Base-by-base conservation (phyloP, 371 early-diverging fungal genomes). In the Phascolomyces articulosus region DNA sequence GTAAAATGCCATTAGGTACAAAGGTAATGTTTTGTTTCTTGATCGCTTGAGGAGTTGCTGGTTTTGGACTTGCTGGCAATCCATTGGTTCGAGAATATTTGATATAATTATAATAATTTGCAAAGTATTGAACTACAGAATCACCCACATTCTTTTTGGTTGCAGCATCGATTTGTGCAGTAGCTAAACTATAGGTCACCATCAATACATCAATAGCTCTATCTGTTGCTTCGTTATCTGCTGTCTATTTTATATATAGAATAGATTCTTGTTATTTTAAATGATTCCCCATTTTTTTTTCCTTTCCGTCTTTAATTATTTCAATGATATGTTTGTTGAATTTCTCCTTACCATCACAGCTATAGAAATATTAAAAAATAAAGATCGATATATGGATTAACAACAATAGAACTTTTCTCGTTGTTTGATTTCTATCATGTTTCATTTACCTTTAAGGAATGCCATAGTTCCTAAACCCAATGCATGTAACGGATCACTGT, bases 121-220 rank as follows among this genome's bases (percentile, higher is more conserved):
- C 66, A 67, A 81, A 70, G 34, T 78, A 74, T 40, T 75, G 75
- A 29, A 74, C 72, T 0, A 81, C 73, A 10, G 78, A 72, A 34
- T 78, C 70, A 1, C 81, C 81, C 16, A 80, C 69, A 11, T 81
- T 71, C 65, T 82, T 85, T 56, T 84, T 87, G 0, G 84, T 77
- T 4, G 84, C 83, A n/a, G 80, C 84, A 62, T 86, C 80, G 55
- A 86, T 81, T 64, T 88, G 86, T n/a, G 85, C 83, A 23, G 68
- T 79, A 20, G 87, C 85, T 27, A 88, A 73, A 3, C 81, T 69
- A 56, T 84, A 84, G 4, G 87, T 70, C 16, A 81, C 76, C 0
- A 79, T 77, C 8, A 88, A 69, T 23, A 80, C 80, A 23, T 78
- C 70, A 60, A 85, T 87, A 18, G 89, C 89, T 20, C 79, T 70